A percentile compares a stretch with the other conserved stretches of the same genome.
Conservation (phyloP, 2,329 filamentous ascomycete genomes). For the Rasamsonia emersonii region DNA sequence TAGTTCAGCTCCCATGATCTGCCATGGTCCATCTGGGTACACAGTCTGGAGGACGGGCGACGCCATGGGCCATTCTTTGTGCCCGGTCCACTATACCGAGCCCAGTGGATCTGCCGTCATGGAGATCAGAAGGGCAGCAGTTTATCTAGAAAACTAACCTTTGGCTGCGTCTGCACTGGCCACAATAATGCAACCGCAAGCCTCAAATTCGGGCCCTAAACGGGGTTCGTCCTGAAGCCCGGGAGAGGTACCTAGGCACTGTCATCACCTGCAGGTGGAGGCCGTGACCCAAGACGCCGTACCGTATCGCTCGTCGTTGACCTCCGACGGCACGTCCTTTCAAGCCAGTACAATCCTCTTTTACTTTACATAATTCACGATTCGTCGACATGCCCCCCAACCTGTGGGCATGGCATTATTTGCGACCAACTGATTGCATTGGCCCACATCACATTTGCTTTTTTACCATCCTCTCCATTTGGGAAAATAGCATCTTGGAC, state of each 20-base stretch:
- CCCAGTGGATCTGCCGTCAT: constrained; percentile 8
- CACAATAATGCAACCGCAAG: constrained; percentile 2
- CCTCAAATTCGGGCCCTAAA: constrained; percentile 6
- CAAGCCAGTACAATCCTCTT: not conserved
- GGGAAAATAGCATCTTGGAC: constrained; percentile 1
- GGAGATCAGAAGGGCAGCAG: constrained; percentile 7
- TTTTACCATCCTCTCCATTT: constrained; percentile 1
- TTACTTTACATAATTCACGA: constrained; percentile 1
- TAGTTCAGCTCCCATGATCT: constrained; percentile 1
- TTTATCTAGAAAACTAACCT: constrained; percentile 2
- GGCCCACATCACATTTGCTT: constrained; percentile 1
- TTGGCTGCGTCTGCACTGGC: constrained; percentile 2
- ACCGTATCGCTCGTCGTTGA: not conserved
- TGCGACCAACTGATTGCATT: not conserved
- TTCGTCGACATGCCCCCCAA: too few species aligned
- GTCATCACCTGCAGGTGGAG: constrained; percentile 13
- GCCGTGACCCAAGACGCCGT: not conserved
- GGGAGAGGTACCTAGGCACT: constrained; percentile 3
- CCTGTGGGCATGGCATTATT: too few species aligned
- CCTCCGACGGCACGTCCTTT: not conserved
- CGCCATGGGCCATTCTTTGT: constrained; percentile 8
- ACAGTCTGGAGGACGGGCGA: too few species aligned
- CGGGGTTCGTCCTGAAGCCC: constrained; percentile 1
- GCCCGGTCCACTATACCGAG: constrained; percentile 3
- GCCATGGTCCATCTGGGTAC: constrained; percentile 2